phyloP scores from a whole-genome alignment of 2,329 filamentous ascomycete genomes.

The Dactylellina haptotyla region DNA sequence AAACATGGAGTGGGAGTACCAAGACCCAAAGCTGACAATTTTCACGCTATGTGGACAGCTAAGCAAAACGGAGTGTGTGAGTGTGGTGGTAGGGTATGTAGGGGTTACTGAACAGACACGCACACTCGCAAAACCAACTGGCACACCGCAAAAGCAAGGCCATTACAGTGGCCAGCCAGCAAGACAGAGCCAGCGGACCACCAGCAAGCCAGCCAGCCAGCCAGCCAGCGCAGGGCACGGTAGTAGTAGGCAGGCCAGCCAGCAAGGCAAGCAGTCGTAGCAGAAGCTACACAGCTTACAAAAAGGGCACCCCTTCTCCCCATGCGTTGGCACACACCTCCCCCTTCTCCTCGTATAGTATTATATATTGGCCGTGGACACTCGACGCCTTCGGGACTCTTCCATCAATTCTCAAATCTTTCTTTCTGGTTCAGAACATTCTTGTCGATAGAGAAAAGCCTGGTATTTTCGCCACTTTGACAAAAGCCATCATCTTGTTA shows the following conservation, averaged over 20 bases:
- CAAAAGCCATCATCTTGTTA: conserved; percentile 46
- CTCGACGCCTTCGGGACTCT: conserved; percentile 33
- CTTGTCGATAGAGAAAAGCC: conserved; percentile 53
- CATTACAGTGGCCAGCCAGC: conserved; percentile 27
- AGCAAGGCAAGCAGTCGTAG: conserved; percentile 17
- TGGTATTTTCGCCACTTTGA: conserved; percentile 39
- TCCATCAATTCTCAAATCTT: conserved; percentile 30
- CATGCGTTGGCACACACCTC: conserved; percentile 46
- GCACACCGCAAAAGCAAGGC: conserved; percentile 24
- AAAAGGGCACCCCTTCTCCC: conserved; percentile 49
- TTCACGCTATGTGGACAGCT: conserved; percentile 53
- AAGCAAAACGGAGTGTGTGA: conserved; percentile 39
- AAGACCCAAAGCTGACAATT: conserved; percentile 54
- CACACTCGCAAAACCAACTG: conserved; percentile 22
- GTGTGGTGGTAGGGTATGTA: conserved; percentile 22
- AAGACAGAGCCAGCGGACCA: not conserved
- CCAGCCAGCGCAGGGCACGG: too few relatives aligned
- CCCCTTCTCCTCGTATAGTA: conserved; percentile 32
- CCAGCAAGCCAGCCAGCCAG: not conserved
- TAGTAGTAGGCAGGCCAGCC: conserved; percentile 5
- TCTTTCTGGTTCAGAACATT: conserved; percentile 40
- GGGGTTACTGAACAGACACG: conserved; percentile 8
- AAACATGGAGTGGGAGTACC: conserved; percentile 51
- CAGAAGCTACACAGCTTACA: conserved; percentile 41
- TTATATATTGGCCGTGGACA: conserved; percentile 33